phyloP scores from a whole-genome alignment of 2,329 filamentous ascomycete species.

The Alternaria tenuissima region DNA sequence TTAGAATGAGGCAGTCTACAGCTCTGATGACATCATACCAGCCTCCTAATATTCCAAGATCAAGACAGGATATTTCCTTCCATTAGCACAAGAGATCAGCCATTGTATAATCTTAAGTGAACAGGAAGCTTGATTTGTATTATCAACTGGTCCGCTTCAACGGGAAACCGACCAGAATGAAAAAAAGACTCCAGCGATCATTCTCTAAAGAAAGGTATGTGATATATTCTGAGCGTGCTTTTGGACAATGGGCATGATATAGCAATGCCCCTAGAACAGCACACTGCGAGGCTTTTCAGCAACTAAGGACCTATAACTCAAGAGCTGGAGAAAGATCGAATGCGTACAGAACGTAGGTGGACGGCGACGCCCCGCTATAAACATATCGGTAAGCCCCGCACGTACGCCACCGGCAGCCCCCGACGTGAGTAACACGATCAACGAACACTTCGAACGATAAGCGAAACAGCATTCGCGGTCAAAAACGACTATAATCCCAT shows the following conservation, averaged over 20 bases:
- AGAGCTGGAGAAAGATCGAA: background rate
- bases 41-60: background rate
- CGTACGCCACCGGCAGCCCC: slow-evolving; percentile 7
- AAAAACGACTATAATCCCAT: background rate
- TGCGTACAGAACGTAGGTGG: background rate
- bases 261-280: background rate
- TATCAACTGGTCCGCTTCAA: background rate
- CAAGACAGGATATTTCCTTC: background rate
- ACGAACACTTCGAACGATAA: background rate
- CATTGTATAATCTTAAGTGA: background rate
- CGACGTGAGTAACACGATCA: background rate
- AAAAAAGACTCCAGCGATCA: background rate
- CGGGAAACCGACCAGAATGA: background rate
- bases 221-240: background rate
- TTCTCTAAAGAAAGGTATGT: background rate
- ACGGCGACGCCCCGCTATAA: slow-evolving; percentile 2
- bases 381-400: slow-evolving; percentile 11
- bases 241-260: background rate
- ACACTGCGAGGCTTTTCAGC: background rate
- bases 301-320: background rate
- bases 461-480: background rate
- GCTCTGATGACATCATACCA: background rate
- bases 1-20: background rate
- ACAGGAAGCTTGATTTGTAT: background rate
- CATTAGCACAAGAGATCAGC: background rate